Evolutionary conservation across 2,329 filamentous ascomycete genomes (phyloP).

Genomic region (Talaromyces sp.): DNA sequence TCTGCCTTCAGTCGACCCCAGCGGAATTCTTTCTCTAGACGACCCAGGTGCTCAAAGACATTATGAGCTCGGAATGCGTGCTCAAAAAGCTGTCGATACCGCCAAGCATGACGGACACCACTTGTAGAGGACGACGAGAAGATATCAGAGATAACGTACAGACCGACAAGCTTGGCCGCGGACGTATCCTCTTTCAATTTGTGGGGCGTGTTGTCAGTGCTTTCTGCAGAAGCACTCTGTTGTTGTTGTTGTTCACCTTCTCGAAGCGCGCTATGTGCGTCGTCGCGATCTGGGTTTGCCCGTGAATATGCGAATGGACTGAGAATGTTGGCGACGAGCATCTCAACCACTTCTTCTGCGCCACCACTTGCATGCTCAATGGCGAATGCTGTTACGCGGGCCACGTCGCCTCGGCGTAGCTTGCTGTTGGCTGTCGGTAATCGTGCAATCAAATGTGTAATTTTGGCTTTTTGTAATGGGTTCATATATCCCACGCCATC

Average conservation of each 20-base stretch:
- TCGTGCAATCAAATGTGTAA: slow-evolving; percentile 77
- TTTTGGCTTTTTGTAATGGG: slow-evolving; percentile 76
- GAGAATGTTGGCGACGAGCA: slow-evolving; percentile 77
- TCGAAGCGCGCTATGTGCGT: slow-evolving; percentile 16
- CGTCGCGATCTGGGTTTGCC: slow-evolving; percentile 56
- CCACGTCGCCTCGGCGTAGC: slow-evolving; percentile 79
- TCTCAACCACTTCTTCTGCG: slow-evolving; percentile 84
- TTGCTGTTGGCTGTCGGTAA: slow-evolving; percentile 71
- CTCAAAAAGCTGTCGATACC: slow-evolving; percentile 78
- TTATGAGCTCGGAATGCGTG: slow-evolving; percentile 61
- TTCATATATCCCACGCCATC: slow-evolving; percentile 66
- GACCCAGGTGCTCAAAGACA: slow-evolving; percentile 71
- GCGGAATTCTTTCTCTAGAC: slow-evolving; percentile 63
- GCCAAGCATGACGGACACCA: slow-evolving; percentile 78
- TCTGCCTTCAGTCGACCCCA: slow-evolving; percentile 81
- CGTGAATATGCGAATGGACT: slow-evolving; percentile 69
- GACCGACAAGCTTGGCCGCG: slow-evolving; percentile 68
- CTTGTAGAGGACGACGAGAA: slow-evolving; percentile 71
- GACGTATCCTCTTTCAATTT: slow-evolving; percentile 60
- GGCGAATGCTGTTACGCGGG: slow-evolving; percentile 79
- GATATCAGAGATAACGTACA: slow-evolving; percentile 79
- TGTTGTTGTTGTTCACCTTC: slow-evolving; percentile 29
- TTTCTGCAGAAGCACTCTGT: slow-evolving; percentile 25
- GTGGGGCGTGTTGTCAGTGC: slow-evolving; percentile 34
- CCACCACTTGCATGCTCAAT: slow-evolving; percentile 81